Conservation (phyloP, 2,329 filamentous ascomycete genomes). For the Xylariaceae sp. region DNA sequence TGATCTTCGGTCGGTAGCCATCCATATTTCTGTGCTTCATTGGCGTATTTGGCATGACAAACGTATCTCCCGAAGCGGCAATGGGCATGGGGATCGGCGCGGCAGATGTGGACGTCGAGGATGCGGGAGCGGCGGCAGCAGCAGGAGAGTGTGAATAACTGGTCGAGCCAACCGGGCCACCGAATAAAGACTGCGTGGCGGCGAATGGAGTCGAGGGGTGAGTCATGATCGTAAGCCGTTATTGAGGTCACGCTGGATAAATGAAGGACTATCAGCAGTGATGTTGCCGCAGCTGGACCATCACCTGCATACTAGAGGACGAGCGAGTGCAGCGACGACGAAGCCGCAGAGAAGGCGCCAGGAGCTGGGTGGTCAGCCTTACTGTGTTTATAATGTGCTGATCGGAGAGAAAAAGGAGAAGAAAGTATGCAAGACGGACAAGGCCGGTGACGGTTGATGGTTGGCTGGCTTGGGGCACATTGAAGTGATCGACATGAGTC, state of each 20-base stretch:
- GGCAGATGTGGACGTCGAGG: slow-evolving; percentile 35
- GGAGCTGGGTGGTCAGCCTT: background rate
- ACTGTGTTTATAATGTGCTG: background rate
- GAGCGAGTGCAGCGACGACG: slow-evolving; percentile 4
- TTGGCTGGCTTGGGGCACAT: background rate
- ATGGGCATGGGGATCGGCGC: slow-evolving; percentile 43
- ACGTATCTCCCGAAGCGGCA: slow-evolving; percentile 67
- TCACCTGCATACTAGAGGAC: slow-evolving; percentile 4
- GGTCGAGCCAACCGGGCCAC: slow-evolving; percentile 25
- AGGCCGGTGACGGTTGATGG: slow-evolving; percentile 1
- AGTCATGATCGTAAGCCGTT: slow-evolving; percentile 21
- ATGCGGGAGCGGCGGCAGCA: slow-evolving; percentile 14
- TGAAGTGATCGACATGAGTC: slow-evolving; percentile 2
- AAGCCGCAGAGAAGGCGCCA: background rate
- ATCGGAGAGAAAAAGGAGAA: background rate
- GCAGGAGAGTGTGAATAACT: slow-evolving; percentile 26
- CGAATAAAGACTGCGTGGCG: slow-evolving; percentile 30
- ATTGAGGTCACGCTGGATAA: background rate
- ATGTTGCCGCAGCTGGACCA: slow-evolving; percentile 11
- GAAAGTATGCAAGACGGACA: background rate
- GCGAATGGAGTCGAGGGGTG: slow-evolving; percentile 26
- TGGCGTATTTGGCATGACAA: slow-evolving; percentile 85
- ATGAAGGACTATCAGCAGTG: slow-evolving; percentile 3
- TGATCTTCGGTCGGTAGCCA: slow-evolving; percentile 79
- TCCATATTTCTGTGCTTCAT: slow-evolving; percentile 63